Percentiles rank a stretch among this genome's conserved stretches.
These are phyloP conservation scores for Fusarium algeriense DNA, from an alignment of 2,329 filamentous ascomycete species.

Conservation along the genomic window DNA sequence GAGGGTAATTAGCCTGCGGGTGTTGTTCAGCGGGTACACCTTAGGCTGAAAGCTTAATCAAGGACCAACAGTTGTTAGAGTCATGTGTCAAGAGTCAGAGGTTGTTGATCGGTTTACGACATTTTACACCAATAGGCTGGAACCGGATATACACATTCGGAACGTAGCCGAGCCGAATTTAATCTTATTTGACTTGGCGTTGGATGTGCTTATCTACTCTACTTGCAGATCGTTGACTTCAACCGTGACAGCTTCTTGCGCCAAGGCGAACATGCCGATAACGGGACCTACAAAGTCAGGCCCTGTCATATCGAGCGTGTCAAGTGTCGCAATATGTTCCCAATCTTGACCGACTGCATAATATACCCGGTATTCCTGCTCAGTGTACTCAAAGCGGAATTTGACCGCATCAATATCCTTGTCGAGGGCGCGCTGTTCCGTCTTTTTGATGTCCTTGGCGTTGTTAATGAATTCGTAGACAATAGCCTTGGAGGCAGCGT, in stretches of 20 bases:
- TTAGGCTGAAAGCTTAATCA: conserved; percentile 18
- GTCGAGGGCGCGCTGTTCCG: not conserved
- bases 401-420: not conserved
- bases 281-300: conserved; percentile 26
- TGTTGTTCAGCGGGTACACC: not conserved
- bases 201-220: conserved; percentile 1
- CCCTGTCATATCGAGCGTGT: conserved; percentile 16
- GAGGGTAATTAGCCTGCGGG: not conserved
- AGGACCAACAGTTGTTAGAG: conserved; percentile 4
- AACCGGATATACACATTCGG: not conserved
- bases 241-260: not conserved
- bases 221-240: conserved; percentile 10
- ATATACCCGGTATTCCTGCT: conserved; percentile 1
- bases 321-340: conserved; percentile 7
- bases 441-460: conserved; percentile 9
- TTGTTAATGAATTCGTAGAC: conserved; percentile 1
- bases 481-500: not conserved
- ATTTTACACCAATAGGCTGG: conserved; percentile 1
- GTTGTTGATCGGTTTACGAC: not conserved
- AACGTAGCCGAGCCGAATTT: not conserved
- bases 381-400: conserved; percentile 16
- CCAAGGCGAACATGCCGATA: conserved; percentile 19
- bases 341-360: not conserved
- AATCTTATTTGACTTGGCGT: not conserved
- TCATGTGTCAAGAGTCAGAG: not conserved